Evolutionary conservation across 768 basidiomycete genomes (phyloP).

Genomic region (Arthromyces matolae): DNA sequence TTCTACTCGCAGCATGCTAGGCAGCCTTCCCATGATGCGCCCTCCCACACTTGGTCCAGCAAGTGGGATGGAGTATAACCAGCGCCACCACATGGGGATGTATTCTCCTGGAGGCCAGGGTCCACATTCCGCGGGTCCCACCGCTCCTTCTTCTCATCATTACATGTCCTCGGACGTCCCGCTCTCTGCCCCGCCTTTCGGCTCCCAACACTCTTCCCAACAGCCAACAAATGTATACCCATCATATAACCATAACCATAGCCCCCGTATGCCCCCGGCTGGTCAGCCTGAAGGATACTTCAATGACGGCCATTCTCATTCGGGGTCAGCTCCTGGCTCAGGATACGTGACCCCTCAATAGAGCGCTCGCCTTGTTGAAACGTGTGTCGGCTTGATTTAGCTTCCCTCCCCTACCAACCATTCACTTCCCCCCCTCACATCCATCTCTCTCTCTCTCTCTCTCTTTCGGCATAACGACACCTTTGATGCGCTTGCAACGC

Average conservation of each 20-base stretch:
- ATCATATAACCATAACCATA: conserved; percentile 32
- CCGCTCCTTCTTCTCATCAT: conserved; percentile 27
- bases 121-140: conserved; percentile 39
- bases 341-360: conserved; percentile 46
- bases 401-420: too few relatives aligned
- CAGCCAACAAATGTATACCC: conserved; percentile 35
- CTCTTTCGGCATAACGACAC: not conserved
- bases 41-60: conserved; percentile 31
- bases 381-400: too few relatives aligned
- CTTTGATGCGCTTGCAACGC: too few relatives aligned
- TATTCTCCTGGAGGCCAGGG: conserved; percentile 34
- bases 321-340: conserved; percentile 41
- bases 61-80: conserved; percentile 36
- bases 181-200: conserved; percentile 48
- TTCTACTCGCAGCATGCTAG: conserved; percentile 44
- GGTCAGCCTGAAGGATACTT: conserved; percentile 30
- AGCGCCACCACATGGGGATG: conserved; percentile 33
- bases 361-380: too few relatives aligned
- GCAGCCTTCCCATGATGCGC: conserved; percentile 36
- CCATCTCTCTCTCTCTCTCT: not conserved
- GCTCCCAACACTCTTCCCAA: conserved; percentile 27
- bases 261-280: conserved; percentile 32
- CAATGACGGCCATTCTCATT: conserved; percentile 34
- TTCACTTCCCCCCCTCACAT: too few relatives aligned
- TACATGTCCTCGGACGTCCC: conserved; percentile 41